Conservation (phyloP, 192 early-diverging fungal species). For the Pecoramyces ruminantium region DNA sequence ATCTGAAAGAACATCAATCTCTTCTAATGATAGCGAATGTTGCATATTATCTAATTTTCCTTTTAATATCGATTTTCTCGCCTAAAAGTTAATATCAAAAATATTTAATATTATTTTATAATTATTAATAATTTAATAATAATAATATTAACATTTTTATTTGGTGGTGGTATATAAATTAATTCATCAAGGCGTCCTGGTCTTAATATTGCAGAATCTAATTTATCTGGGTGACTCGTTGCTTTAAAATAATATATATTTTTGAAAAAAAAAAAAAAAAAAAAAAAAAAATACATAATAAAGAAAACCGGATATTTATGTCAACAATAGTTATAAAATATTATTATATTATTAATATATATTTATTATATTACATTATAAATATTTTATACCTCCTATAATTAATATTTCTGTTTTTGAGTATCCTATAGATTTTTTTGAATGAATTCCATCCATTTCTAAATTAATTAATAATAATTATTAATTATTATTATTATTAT, state of each 20-base stretch:
- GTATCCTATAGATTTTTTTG: background rate
- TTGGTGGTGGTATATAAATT: background rate
- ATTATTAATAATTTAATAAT: too few relatives aligned
- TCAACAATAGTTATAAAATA: too few relatives aligned
- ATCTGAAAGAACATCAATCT: conserved; percentile 21
- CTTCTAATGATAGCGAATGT: background rate
- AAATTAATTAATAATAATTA: background rate
- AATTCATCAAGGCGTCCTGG: background rate
- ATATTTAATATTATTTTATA: too few relatives aligned
- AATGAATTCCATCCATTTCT: background rate
- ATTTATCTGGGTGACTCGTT: background rate
- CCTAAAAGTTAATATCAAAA: too few relatives aligned
- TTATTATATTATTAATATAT: too few relatives aligned
- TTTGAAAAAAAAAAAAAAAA: too few relatives aligned
- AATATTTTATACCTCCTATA: background rate
- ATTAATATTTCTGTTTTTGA: background rate
- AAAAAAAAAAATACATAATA: too few relatives aligned
- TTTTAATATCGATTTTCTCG: background rate
- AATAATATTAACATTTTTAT: background rate
- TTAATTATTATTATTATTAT: too few relatives aligned
- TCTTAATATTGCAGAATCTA: background rate
- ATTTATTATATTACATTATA: too few relatives aligned
- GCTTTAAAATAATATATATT: too few relatives aligned
- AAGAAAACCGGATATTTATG: too few relatives aligned
- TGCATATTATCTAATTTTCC: background rate